Percentiles rank a stretch among this genome's conserved stretches.
Conservation (phyloP, 2,329 filamentous ascomycete genomes). For the Aspergillus unguis region DNA sequence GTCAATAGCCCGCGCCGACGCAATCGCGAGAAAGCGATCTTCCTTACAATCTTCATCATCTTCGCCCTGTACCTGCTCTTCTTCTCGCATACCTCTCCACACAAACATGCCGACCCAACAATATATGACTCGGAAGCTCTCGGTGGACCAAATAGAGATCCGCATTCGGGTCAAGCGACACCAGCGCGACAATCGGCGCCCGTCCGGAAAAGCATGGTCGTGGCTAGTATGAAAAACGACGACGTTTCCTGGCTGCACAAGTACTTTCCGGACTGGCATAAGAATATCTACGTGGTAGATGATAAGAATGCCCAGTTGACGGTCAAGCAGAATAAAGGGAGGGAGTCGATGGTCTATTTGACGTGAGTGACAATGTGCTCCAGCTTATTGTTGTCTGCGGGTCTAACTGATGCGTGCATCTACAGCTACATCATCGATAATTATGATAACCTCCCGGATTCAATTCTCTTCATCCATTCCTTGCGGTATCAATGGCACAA, state of each 20-base stretch:
- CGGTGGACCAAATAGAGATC: slow-evolving; percentile 14
- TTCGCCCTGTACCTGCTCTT: slow-evolving; percentile 34
- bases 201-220: slow-evolving; percentile 33
- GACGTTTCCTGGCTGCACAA: slow-evolving; percentile 41
- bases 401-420: background rate
- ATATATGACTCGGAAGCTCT: slow-evolving; percentile 11
- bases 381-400: background rate
- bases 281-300: slow-evolving; percentile 56
- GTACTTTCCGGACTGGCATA: slow-evolving; percentile 47
- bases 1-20: slow-evolving; percentile 34
- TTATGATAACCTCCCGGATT: slow-evolving; percentile 40
- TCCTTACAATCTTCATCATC: slow-evolving; percentile 33
- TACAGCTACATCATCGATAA: slow-evolving; percentile 43
- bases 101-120: slow-evolving; percentile 7
- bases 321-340: slow-evolving; percentile 46
- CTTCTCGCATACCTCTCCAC: slow-evolving; percentile 22
- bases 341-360: slow-evolving; percentile 45
- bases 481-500: slow-evolving; percentile 48
- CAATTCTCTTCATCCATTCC: slow-evolving; percentile 43
- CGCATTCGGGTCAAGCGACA: slow-evolving; percentile 18
- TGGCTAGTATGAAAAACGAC: slow-evolving; percentile 40
- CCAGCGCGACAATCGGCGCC: slow-evolving; percentile 17
- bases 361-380: slow-evolving; percentile 30
- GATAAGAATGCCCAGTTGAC: slow-evolving; percentile 47
- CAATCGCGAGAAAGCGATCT: slow-evolving; percentile 33